Evolutionary conservation across 257 asterid genomes (phyloP), one percentile per base, ranked within the genome.

Genomic region (Solanum megistacrolobum): DNA sequence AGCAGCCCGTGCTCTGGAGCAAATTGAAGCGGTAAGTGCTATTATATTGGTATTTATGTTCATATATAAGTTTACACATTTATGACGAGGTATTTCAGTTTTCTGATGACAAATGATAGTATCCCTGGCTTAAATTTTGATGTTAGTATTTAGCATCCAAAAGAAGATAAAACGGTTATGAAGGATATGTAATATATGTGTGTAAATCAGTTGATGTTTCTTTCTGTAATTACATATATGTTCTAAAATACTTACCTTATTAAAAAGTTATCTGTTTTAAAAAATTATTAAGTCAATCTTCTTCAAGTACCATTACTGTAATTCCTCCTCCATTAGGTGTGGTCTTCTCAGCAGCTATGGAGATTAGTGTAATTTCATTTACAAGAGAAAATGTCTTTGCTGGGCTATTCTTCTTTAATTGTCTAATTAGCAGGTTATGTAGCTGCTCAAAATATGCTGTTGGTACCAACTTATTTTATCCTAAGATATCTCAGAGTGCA

Each of bases 1-100:
- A 89, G 94, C 99, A 31, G 91, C 94, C 82, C 94, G 94, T 65
- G 91, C 91, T 79, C 90, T 96, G 88, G 98, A 97, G 91, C 98
- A 96, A 91, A 97, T 96, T 71, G 99, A 97, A 94, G 94, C 95
- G 58, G 99, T 97, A 91, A 94, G 98, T 91, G 55, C 87, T 89
- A 34, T 48, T 48, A 48, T 48, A 82, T 48, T 82, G 85, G 41
- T 35, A 82, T 82, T 29, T 82, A 9, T 29, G 18, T 82, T 82
- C 13, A 82, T 38, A 82, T 82, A 29, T 31, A 5, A 82, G 86
- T 23, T 81, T 10, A 82, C 39, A 48, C 1, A 48, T 82, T 48
- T 82, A 46, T 82, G 69, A 18, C 43, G 27, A 48, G 43, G 7
- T 25, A 48, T 48, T 81, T 82, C 86, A 16, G 43, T 48, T 18